These are phyloP conservation scores for Sambucus nigra DNA, from an alignment of 129 eudicot species.

Conservation along the genomic window DNA sequence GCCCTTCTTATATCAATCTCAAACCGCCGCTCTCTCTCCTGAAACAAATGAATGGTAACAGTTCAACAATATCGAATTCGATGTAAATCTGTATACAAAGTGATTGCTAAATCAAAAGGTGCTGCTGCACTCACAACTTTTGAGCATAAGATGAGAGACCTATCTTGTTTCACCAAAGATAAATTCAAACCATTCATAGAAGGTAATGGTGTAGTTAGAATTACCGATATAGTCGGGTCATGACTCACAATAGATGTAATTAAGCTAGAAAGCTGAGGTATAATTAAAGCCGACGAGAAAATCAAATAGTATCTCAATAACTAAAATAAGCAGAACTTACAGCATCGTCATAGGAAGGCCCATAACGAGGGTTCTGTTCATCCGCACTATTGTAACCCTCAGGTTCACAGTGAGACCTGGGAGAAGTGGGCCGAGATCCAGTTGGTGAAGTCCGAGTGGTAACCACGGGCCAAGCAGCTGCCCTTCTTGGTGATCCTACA, in stretches of 20 bases:
- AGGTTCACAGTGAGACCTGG: slow-evolving; percentile 67
- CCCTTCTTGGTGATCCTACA: slow-evolving; percentile 57
- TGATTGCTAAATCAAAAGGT: neutral
- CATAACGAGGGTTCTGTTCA: slow-evolving; percentile 70
- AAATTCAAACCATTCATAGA: too few species aligned
- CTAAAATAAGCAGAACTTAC: slow-evolving; percentile 40
- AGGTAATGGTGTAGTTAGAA: neutral
- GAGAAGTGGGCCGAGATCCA: slow-evolving; percentile 72
- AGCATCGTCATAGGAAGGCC: slow-evolving; percentile 59
- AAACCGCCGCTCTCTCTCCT: slow-evolving; percentile 96
- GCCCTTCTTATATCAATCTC: slow-evolving; percentile 81
- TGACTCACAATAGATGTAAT: neutral
- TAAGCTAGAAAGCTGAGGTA: neutral
- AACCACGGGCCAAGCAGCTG: slow-evolving; percentile 57
- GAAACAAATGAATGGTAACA: slow-evolving; percentile 7
- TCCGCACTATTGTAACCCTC: slow-evolving; percentile 99
- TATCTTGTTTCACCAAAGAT: neutral
- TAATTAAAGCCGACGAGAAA: neutral
- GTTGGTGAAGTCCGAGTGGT: slow-evolving; percentile 57
- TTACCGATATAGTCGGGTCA: neutral
- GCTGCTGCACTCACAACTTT: neutral
- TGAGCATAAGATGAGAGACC: neutral
- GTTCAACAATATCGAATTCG: neutral
- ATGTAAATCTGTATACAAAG: too few species aligned
- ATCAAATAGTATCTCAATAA: neutral